These are phyloP conservation scores for Pisolithus orientalis DNA, from an alignment of 768 basidiomycete species.

Conservation along the genomic window DNA sequence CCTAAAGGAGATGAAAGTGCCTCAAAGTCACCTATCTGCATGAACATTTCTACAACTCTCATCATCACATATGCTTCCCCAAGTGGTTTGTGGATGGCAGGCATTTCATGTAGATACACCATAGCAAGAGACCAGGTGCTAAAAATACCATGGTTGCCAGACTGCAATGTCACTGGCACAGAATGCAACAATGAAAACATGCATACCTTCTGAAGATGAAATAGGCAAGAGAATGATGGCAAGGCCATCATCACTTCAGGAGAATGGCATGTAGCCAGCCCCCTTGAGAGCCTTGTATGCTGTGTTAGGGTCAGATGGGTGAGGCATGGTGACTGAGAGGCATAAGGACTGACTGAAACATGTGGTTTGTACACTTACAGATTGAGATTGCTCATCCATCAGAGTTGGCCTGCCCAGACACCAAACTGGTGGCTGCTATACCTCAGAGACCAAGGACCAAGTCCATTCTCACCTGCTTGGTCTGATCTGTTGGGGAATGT, in stretches of 20 bases:
- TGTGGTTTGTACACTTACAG: conserved; percentile 30
- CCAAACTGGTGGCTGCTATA: conserved; percentile 94
- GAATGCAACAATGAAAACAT: neutral
- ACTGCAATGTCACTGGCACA: conserved; percentile 32
- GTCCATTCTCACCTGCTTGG: conserved; percentile 27
- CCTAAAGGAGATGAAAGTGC: too few relatives aligned
- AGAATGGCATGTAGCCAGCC: conserved; percentile 90
- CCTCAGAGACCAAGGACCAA: conserved; percentile 72
- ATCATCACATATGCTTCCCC: conserved; percentile 52
- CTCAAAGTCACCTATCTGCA: too few relatives aligned
- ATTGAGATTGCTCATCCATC: conserved; percentile 97
- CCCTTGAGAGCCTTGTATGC: conserved; percentile 89
- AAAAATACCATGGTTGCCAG: conserved; percentile 62
- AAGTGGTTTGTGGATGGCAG: conserved; percentile 66
- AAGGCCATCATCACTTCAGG: conserved; percentile 86
- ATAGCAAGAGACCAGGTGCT: conserved; percentile 86
- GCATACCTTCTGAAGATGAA: conserved; percentile 77
- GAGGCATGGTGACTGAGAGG: conserved; percentile 65
- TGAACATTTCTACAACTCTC: too few relatives aligned
- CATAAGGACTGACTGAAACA: conserved; percentile 6
- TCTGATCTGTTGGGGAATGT: conserved; percentile 14
- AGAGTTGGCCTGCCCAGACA: conserved; percentile 82
- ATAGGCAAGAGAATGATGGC: conserved; percentile 91
- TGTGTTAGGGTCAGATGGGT: conserved; percentile 48
- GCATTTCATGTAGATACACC: conserved; percentile 63